Conservation (phyloP, 768 basidiomycete genomes). For the Saitozyma sp. region DNA sequence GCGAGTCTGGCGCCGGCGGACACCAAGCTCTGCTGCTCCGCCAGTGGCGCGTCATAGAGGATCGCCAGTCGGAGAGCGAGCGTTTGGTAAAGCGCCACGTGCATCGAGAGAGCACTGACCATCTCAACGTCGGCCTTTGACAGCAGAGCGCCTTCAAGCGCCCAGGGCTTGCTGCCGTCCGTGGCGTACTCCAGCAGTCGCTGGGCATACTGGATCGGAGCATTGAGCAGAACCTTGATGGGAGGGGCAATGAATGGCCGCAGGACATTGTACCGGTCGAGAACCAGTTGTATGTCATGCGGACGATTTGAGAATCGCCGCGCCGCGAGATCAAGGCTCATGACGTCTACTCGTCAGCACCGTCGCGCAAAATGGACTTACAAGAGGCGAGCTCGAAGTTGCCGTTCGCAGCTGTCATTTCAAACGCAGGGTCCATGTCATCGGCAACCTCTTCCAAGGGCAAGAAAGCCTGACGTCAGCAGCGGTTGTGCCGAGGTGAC, state of each 20-base stretch:
- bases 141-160: constrained; percentile 9
- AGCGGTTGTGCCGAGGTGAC: constrained; percentile 1
- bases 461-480: constrained; percentile 17
- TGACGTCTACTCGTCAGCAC: constrained; percentile 9
- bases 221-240: constrained; percentile 9
- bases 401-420: constrained; percentile 5
- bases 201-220: constrained; percentile 4
- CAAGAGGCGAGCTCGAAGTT: constrained; percentile 26
- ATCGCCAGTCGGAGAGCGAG: constrained; percentile 21
- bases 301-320: constrained; percentile 11
- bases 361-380: not conserved
- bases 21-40: constrained; percentile 4
- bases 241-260: constrained; percentile 3
- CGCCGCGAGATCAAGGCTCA: constrained; percentile 17
- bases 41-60: constrained; percentile 27
- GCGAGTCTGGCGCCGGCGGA: not conserved
- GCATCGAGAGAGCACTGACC: constrained; percentile 6
- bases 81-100: constrained; percentile 7
- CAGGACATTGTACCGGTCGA: constrained; percentile 5
- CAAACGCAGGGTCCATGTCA: constrained; percentile 9
- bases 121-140: not conserved
- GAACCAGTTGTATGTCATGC: not conserved
- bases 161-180: constrained; percentile 6
- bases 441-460: constrained; percentile 10
- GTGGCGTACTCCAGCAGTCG: no score